Conservation (phyloP, 108 stramenopile species). For the Fistulifera solaris region DNA sequence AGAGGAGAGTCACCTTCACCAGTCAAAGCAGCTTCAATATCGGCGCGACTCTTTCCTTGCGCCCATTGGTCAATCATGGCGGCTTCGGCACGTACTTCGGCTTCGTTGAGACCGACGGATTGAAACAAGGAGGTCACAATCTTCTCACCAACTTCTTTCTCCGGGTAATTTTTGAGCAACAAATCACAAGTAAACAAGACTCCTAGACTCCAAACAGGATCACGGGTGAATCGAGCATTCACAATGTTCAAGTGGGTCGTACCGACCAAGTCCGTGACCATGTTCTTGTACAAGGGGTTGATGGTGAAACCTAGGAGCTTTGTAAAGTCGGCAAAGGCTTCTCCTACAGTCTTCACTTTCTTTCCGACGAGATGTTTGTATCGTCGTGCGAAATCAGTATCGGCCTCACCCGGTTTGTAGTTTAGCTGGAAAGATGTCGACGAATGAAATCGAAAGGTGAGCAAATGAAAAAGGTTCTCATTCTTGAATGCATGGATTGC, state of each 20-base stretch:
- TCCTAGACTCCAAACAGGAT: slow-evolving; percentile 79
- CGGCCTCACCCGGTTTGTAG: slow-evolving; percentile 71
- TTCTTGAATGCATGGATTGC: no score
- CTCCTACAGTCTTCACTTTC: slow-evolving; percentile 76
- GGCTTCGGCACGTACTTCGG: slow-evolving; percentile 72
- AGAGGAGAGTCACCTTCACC: slow-evolving; percentile 71
- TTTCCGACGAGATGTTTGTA: slow-evolving; percentile 77
- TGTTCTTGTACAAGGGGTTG: slow-evolving; percentile 87
- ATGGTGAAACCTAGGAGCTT: slow-evolving; percentile 64
- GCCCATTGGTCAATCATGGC: slow-evolving; percentile 70
- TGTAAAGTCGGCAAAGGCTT: slow-evolving; percentile 83
- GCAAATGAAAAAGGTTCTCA: no score
- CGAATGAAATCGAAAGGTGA: no score
- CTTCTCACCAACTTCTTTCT: slow-evolving; percentile 59
- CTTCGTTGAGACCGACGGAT: slow-evolving; percentile 72
- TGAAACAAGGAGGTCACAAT: slow-evolving; percentile 73
- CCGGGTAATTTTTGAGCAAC: slow-evolving; percentile 88
- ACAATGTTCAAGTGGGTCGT: slow-evolving; percentile 86
- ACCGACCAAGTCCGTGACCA: slow-evolving; percentile 87
- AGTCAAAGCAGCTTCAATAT: slow-evolving; percentile 68
- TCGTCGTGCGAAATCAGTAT: slow-evolving; percentile 66
- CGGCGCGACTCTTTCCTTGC: slow-evolving; percentile 75
- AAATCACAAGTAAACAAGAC: slow-evolving; percentile 61
- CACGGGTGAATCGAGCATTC: slow-evolving; percentile 84
- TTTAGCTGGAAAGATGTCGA: slow-evolving; percentile 24